Conservation (phyloP, 345 rosid species). For the Syzygium aqueum region DNA sequence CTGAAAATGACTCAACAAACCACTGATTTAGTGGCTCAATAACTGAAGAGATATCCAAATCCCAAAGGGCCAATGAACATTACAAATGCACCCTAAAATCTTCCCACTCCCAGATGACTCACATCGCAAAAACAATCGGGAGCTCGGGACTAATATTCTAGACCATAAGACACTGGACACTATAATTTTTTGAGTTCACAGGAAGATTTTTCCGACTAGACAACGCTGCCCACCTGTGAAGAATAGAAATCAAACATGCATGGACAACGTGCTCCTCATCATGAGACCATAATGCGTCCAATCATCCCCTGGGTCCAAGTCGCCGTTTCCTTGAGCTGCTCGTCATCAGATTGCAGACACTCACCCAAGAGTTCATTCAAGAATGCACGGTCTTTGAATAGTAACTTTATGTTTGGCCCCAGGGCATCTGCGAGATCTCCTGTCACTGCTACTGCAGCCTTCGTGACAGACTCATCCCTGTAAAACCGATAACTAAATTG, state of each 20-base stretch:
- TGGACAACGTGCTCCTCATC: conserved; percentile 4
- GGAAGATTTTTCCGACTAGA: conserved; percentile 7
- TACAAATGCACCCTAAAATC: not conserved
- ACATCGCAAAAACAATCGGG: not conserved
- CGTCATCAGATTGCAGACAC: conserved; percentile 77
- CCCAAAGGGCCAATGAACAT: not conserved
- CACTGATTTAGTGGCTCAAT: not conserved
- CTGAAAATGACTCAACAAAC: not conserved
- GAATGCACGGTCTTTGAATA: conserved; percentile 56
- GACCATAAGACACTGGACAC: not conserved
- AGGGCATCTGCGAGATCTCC: conserved; percentile 93
- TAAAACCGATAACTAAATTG: not conserved
- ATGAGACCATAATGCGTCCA: conserved; percentile 61
- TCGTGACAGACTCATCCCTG: conserved; percentile 86
- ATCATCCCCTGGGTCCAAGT: conserved; percentile 87
- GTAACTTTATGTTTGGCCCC: conserved; percentile 55
- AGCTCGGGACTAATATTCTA: not conserved
- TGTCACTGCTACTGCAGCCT: conserved; percentile 86
- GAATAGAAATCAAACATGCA: not conserved
- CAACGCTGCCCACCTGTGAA: not conserved
- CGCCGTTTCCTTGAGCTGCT: conserved; percentile 81
- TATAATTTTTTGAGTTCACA: not conserved
- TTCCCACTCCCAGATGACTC: not conserved
- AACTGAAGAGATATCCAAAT: not conserved
- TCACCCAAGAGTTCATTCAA: conserved; percentile 52